A percentile compares a stretch with the other conserved stretches of the same genome.
Conservation (phyloP, 139 green algal species). For the Chlamydomonas sp. region DNA sequence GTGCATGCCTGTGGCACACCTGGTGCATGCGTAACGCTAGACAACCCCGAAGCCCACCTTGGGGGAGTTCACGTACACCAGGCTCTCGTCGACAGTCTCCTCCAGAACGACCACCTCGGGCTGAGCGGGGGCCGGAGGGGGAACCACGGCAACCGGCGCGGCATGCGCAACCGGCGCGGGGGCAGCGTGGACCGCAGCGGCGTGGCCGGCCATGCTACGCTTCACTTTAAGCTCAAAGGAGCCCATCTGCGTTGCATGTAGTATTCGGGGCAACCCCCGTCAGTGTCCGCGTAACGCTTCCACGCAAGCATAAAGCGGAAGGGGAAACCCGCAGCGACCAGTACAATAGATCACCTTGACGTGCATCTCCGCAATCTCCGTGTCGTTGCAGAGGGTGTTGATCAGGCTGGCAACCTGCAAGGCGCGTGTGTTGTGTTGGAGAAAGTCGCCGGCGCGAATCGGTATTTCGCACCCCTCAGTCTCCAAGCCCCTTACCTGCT, state of each 20-base stretch:
- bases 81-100: constrained; percentile 77
- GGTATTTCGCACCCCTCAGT: background rate
- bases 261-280: background rate
- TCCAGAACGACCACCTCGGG: constrained; percentile 30
- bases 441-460: background rate
- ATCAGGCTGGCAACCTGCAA: constrained; percentile 81
- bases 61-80: constrained; percentile 74
- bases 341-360: constrained; percentile 66
- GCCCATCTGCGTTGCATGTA: constrained; percentile 65
- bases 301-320: too few relatives aligned
- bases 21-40: background rate
- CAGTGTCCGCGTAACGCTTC: background rate
- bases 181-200: background rate
- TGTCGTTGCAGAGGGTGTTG: constrained; percentile 81
- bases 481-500: constrained; percentile 42
- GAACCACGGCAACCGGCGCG: constrained; percentile 21
- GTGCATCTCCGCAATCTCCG: constrained; percentile 87
- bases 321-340: background rate
- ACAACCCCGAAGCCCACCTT: constrained; percentile 61
- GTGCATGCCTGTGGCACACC: too few relatives aligned
- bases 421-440: background rate
- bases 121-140: constrained; percentile 21
- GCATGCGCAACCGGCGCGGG: constrained; percentile 9
- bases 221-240: constrained; percentile 79
- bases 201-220: constrained; percentile 55